These are phyloP conservation scores for Ceratobasidium sp. DNA, from an alignment of 1,284 basidiomycete species.

Conservation along the genomic window DNA sequence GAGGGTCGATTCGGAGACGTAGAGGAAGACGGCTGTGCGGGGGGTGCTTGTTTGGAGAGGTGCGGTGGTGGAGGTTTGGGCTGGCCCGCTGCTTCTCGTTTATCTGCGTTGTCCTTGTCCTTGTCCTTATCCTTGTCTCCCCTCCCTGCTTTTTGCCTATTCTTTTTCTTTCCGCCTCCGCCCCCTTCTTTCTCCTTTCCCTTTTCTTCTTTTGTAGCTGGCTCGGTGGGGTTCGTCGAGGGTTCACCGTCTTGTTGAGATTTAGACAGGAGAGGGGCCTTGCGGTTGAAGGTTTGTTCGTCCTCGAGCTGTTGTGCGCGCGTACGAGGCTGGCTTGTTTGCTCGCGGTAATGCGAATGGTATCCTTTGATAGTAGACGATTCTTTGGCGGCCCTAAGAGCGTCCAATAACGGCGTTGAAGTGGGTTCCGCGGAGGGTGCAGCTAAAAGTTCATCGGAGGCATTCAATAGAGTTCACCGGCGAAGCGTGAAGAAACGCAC, in stretches of 20 bases:
- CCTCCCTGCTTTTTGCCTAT: constrained; percentile 16
- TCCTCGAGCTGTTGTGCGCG: constrained; percentile 46
- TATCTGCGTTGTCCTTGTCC: constrained; percentile 16
- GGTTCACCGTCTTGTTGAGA: constrained; percentile 53
- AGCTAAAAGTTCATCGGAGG: constrained; percentile 62
- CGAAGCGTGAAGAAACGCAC: constrained; percentile 53
- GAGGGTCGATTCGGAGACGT: background rate
- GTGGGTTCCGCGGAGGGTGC: constrained; percentile 72
- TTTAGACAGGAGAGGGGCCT: constrained; percentile 47
- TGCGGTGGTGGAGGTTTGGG: background rate
- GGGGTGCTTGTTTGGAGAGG: constrained; percentile 10
- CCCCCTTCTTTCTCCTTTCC: constrained; percentile 36
- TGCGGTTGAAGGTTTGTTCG: constrained; percentile 49
- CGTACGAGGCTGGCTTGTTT: constrained; percentile 44
- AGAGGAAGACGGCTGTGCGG: constrained; percentile 6
- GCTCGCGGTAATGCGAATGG: constrained; percentile 59
- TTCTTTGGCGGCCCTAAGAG: constrained; percentile 83
- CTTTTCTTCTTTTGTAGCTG: constrained; percentile 44
- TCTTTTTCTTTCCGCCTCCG: constrained; percentile 44
- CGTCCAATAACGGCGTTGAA: constrained; percentile 89
- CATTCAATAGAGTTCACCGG: constrained; percentile 13
- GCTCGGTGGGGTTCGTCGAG: constrained; percentile 48
- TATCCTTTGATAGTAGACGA: constrained; percentile 78
- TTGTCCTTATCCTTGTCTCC: constrained; percentile 18
- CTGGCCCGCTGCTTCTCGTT: constrained; percentile 1